phyloP scores from a whole-genome alignment of 805 yeast genomes.

The Yarrowia hollandica region DNA sequence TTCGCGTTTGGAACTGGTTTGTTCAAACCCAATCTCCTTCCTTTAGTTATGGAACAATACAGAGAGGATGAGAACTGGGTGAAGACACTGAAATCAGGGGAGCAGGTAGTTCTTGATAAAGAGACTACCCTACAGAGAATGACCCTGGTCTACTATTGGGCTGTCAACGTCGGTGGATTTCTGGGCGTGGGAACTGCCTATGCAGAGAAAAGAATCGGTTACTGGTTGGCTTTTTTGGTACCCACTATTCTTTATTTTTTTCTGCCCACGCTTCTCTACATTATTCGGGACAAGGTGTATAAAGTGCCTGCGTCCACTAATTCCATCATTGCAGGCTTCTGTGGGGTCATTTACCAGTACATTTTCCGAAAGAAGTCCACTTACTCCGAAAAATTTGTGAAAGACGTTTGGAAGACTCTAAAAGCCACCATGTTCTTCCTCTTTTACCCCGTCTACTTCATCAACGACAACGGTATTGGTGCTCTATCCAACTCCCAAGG shows the following conservation, averaged over 20 bases:
- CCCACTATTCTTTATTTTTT: conserved; percentile 8
- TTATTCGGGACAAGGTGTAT: conserved; percentile 34
- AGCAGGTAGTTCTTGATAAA: not conserved
- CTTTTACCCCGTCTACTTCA: conserved; percentile 10
- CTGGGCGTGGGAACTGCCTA: conserved; percentile 39
- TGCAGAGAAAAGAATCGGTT: not conserved
- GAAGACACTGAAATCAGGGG: not conserved
- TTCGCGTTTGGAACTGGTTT: conserved; percentile 8
- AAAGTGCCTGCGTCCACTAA: conserved; percentile 2
- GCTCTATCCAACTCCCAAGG: conserved; percentile 52
- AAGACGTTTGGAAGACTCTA: not conserved
- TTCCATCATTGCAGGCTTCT: conserved; percentile 13
- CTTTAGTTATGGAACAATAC: conserved; percentile 2
- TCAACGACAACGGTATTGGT: conserved; percentile 38
- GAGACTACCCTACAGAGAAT: conserved; percentile 42
- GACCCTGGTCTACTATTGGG: conserved; percentile 53
- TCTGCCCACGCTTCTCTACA: not conserved
- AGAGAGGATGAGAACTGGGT: conserved; percentile 11
- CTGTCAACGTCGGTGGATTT: conserved; percentile 57
- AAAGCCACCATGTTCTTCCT: conserved; percentile 4
- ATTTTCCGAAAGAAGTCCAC: conserved; percentile 45
- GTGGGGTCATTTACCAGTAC: conserved; percentile 13
- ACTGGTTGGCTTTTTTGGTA: conserved; percentile 1
- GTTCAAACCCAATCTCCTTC: not conserved
- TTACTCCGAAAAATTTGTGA: conserved; percentile 47